These are phyloP conservation scores for Solanum chilense DNA, from an alignment of 257 asterid genomes.

Conservation along the genomic window DNA sequence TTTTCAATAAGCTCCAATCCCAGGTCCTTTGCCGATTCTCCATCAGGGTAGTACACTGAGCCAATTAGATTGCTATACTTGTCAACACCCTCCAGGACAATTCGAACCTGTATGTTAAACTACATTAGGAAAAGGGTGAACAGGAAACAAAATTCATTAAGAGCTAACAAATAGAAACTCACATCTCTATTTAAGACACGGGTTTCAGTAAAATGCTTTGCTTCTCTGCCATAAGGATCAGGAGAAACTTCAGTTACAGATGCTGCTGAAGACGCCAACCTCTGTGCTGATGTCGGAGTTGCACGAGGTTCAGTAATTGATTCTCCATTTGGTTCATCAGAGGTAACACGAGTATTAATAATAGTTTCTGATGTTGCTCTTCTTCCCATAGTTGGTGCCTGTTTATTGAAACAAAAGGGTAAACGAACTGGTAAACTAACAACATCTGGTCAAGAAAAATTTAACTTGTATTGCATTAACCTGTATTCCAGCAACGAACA, in stretches of 20 bases:
- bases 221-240: constrained; percentile 90
- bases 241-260: constrained; percentile 58
- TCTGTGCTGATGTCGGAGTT: constrained; percentile 83
- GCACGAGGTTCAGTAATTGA: constrained; percentile 44
- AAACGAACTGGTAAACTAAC: neutral
- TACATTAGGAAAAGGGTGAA: neutral
- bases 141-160: neutral
- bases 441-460: neutral
- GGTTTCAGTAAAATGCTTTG: constrained; percentile 88
- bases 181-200: constrained; percentile 96
- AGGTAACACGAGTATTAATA: constrained; percentile 25
- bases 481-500: constrained; percentile 89
- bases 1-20: constrained; percentile 87
- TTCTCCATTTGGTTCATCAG: constrained; percentile 62
- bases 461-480: constrained; percentile 14
- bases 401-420: constrained; percentile 2
- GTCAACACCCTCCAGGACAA: constrained; percentile 95
- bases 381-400: constrained; percentile 95
- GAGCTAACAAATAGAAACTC: constrained; percentile 9
- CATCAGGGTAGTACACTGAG: constrained; percentile 82
- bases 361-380: constrained; percentile 49
- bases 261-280: constrained; percentile 59
- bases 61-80: constrained; percentile 83
- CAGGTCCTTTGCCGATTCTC: constrained; percentile 81
- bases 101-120: constrained; percentile 56